phyloP scores from a whole-genome alignment of 345 rosid genomes.

The Microcos paniculata region DNA sequence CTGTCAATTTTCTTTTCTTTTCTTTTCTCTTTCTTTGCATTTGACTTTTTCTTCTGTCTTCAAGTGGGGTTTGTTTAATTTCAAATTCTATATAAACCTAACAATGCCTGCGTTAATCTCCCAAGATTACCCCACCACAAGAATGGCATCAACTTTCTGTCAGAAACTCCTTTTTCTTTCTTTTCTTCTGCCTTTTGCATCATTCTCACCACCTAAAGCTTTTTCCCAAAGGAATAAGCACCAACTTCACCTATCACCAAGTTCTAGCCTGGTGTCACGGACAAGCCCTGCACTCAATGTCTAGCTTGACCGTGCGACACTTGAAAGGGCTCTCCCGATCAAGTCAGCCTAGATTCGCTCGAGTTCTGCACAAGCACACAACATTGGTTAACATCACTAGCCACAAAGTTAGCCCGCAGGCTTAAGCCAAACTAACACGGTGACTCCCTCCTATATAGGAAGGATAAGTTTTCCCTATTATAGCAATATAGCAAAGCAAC shows the following conservation, averaged over 20 bases:
- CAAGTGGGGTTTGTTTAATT: neutral
- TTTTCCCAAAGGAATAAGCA: neutral
- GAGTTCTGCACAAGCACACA: too few species aligned
- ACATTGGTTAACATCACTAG: too few species aligned
- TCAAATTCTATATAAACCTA: slow-evolving; percentile 5
- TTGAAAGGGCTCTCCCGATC: too few species aligned
- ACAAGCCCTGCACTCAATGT: too few species aligned
- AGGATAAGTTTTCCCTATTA: too few species aligned
- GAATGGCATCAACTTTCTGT: slow-evolving; percentile 19
- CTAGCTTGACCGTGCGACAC: too few species aligned
- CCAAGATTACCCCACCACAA: neutral
- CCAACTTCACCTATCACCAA: neutral
- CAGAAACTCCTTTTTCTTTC: neutral
- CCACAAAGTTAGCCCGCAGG: too few species aligned
- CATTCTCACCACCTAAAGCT: slow-evolving; percentile 15
- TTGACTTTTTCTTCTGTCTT: neutral
- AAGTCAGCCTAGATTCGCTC: too few species aligned
- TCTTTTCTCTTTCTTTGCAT: neutral
- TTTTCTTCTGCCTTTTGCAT: neutral
- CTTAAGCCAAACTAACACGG: too few species aligned
- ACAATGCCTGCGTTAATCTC: neutral
- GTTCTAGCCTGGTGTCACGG: slow-evolving; percentile 21
- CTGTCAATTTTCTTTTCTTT: neutral
- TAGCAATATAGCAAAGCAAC: too few species aligned
- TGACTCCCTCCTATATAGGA: too few species aligned